A percentile compares a stretch with the other conserved stretches of the same genome.
Conservation (phyloP, 495 filamentous ascomycete species). For the Trichoderma parareesei region DNA sequence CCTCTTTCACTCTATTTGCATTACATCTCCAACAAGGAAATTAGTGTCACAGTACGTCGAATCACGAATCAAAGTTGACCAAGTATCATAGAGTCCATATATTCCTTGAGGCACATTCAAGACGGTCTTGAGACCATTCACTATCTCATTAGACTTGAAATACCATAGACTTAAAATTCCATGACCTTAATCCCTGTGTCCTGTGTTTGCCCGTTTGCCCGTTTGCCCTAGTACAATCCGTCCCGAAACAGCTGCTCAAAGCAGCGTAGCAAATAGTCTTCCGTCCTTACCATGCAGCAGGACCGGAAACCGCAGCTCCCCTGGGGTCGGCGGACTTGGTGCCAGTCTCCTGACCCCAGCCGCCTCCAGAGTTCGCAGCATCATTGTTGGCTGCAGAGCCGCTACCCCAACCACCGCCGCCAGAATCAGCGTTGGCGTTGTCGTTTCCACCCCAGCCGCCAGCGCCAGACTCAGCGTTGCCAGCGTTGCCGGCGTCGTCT, state of each 20-base stretch:
- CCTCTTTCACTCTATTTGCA: background rate
- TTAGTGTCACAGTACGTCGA: too few relatives aligned
- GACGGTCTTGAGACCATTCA: background rate
- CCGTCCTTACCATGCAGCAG: too few relatives aligned
- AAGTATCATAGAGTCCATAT: background rate
- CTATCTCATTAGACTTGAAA: too few relatives aligned
- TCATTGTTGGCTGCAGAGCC: background rate
- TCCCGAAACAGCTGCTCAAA: background rate
- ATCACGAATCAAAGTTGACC: too few relatives aligned
- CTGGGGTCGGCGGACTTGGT: background rate
- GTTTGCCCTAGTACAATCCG: background rate
- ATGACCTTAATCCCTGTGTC: background rate
- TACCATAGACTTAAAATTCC: background rate
- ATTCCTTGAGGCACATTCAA: slow-evolving; percentile 1
- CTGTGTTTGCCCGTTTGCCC: background rate
- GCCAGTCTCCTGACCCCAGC: background rate
- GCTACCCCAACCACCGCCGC: background rate
- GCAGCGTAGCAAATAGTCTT: too few relatives aligned
- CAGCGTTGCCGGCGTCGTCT: background rate
- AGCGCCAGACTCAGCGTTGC: background rate
- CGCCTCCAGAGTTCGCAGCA: background rate
- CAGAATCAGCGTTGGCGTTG: background rate
- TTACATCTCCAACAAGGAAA: too few relatives aligned
- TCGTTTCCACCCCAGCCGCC: background rate
- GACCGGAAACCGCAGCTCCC: too few relatives aligned